Evolutionary conservation across 768 basidiomycete genomes (phyloP).

Genomic region (Mycena latifolia): DNA sequence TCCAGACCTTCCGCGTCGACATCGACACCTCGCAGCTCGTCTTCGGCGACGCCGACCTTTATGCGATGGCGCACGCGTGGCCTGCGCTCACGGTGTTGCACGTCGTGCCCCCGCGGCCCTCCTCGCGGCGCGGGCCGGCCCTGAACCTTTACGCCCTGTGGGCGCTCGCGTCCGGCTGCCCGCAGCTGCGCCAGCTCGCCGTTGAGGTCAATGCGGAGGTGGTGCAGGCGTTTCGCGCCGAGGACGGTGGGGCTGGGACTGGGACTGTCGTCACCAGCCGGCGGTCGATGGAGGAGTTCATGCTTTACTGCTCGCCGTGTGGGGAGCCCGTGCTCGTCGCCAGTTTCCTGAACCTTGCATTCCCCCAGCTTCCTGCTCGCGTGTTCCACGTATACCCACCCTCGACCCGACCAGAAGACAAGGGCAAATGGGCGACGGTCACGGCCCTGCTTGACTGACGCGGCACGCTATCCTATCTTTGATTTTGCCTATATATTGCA

Average conservation of each 20-base stretch:
- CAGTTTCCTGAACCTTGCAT: conserved; percentile 29
- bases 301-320: conserved; percentile 32
- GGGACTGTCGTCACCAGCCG: not conserved
- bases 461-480: not conserved
- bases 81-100: conserved; percentile 15
- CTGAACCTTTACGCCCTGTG: conserved; percentile 30
- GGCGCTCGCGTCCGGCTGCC: conserved; percentile 27
- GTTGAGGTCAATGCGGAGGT: conserved; percentile 33
- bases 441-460: not conserved
- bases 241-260: not conserved
- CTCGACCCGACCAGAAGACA: conserved; percentile 2
- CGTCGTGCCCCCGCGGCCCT: conserved; percentile 19
- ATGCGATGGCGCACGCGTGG: conserved; percentile 33
- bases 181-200: conserved; percentile 20
- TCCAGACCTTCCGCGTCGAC: conserved; percentile 33
- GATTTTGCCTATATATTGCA: too few relatives aligned
- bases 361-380: conserved; percentile 15
- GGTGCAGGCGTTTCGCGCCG: not conserved
- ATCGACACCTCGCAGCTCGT: conserved; percentile 17
- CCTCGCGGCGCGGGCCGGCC: not conserved
- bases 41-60: conserved; percentile 27
- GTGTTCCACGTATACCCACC: conserved; percentile 28
- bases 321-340: conserved; percentile 30
- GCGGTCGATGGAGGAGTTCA: conserved; percentile 25
- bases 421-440: conserved; percentile 22